Base-by-base conservation (phyloP, 495 filamentous ascomycete species). In the Penicillium nucicola region DNA sequence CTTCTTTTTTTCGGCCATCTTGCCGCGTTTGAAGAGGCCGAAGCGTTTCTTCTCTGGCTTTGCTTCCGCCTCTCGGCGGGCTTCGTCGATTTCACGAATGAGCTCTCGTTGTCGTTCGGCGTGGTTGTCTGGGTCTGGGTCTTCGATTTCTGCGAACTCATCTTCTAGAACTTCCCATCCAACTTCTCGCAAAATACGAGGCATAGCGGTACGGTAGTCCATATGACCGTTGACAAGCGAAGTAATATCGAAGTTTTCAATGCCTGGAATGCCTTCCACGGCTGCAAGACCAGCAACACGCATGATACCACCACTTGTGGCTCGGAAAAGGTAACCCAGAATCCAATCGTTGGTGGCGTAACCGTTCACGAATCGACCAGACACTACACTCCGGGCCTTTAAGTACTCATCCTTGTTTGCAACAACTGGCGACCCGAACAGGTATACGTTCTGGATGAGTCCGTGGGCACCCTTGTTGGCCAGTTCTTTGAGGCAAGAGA, bases 321-420 rank as follows among this genome's bases (percentile, higher is more conserved):
- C 83, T 9, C 93, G 89, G 77, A 99, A 99, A 5, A 99, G 80
- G 60, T 99, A 99, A 4, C 93, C 92, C 25, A 99, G 68, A 61
- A 99, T 97, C 93, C 95, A 99, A 67, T 99, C 93, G 60, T 92
- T 95, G 15, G 80, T 86, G 36, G 92, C 85, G 69, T 95, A 97
- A 5, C 91, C 93, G 64, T 96, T 99, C 41, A 99, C 85, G 56
- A 96, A 97, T 31, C 92, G 79, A 5, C 95, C 93, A 9, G 88
- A 79, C 1, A 99, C 88, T 6, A 95, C 88, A 25, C 84, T 81
- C 33, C 88, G 81, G 8, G 85, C 88, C 53, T 81, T 85, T 15
- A 91, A 62, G 63, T 92, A 97, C 49, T 99, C 95, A 50, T 97
- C 93, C 49, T 84, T 87, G 63, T 89, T 96, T 11, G 90, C 89